These are phyloP conservation scores for Aureobasidium sp. DNA, from an alignment of 2,329 filamentous ascomycete genomes.

Conservation along the genomic window DNA sequence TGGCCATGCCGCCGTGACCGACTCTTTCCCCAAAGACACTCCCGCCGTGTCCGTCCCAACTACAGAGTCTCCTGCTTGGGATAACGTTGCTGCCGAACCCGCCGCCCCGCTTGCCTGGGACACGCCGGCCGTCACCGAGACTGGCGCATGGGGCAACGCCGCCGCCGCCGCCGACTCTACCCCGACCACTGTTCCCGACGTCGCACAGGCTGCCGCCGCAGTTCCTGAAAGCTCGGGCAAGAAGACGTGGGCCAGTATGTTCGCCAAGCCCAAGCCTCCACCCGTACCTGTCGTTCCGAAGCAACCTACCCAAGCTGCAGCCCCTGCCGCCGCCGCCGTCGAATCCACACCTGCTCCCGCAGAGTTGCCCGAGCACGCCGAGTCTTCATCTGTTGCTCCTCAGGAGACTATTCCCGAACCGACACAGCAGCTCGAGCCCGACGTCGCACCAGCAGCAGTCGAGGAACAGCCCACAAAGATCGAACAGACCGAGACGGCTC, in stretches of 20 bases:
- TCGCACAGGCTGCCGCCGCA: slow-evolving; percentile 27
- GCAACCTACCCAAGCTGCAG: slow-evolving; percentile 26
- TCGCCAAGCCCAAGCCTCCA: slow-evolving; percentile 41
- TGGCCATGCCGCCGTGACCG: slow-evolving; percentile 52
- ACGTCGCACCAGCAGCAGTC: slow-evolving; percentile 19
- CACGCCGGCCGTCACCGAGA: slow-evolving; percentile 21
- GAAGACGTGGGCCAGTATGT: slow-evolving; percentile 51
- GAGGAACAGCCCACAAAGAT: slow-evolving; percentile 19
- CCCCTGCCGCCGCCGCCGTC: slow-evolving; percentile 13
- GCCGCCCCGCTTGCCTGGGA: slow-evolving; percentile 26
- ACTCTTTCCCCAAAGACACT: slow-evolving; percentile 53
- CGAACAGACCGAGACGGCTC: slow-evolving; percentile 21
- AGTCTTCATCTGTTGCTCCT: slow-evolving; percentile 20
- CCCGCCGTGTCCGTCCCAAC: slow-evolving; percentile 54
- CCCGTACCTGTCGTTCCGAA: slow-evolving; percentile 38
- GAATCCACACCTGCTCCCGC: slow-evolving; percentile 20
- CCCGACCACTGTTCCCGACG: slow-evolving; percentile 27
- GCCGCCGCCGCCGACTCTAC: slow-evolving; percentile 20
- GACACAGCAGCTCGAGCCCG: slow-evolving; percentile 17
- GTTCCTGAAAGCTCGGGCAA: slow-evolving; percentile 34
- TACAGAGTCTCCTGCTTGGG: slow-evolving; percentile 61
- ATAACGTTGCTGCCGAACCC: slow-evolving; percentile 35
- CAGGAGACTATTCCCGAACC: slow-evolving; percentile 24
- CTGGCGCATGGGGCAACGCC: slow-evolving; percentile 40
- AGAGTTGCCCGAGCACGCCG: slow-evolving; percentile 27